Conservation (phyloP, 2,329 filamentous ascomycete species). For the Raffaelea ambrosiae region DNA sequence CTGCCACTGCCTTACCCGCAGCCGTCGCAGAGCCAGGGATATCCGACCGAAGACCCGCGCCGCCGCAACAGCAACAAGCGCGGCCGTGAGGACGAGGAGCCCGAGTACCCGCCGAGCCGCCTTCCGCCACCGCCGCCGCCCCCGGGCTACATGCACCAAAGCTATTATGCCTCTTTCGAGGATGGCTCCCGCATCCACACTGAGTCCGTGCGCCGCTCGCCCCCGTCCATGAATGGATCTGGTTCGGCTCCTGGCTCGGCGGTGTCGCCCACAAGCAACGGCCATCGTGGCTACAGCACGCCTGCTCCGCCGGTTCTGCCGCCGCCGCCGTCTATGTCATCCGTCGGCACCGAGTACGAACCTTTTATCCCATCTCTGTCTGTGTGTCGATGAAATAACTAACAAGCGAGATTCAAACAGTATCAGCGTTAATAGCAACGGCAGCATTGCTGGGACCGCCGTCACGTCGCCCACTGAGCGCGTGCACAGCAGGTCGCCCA, state of each 20-base stretch:
- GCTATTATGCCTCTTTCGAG: conserved; percentile 5
- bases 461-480: conserved; percentile 24
- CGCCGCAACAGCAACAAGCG: conserved; percentile 10
- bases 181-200: conserved; percentile 1
- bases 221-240: conserved; percentile 7
- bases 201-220: conserved; percentile 10
- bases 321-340: conserved; percentile 22
- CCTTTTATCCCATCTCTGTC: background rate
- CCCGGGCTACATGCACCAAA: conserved; percentile 4
- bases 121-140: conserved; percentile 10
- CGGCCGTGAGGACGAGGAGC: conserved; percentile 11
- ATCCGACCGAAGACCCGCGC: conserved; percentile 7
- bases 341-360: conserved; percentile 13
- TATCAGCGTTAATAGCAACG: conserved; percentile 25
- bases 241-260: conserved; percentile 19
- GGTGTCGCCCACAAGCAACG: conserved; percentile 28
- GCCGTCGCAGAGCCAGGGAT: background rate
- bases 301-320: conserved; percentile 27
- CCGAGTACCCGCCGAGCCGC: conserved; percentile 5
- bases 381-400: background rate
- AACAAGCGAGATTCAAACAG: conserved; percentile 19
- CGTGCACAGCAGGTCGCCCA: conserved; percentile 21
- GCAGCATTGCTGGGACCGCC: conserved; percentile 21
- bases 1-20: conserved; percentile 23
- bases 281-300: conserved; percentile 21